Base-by-base conservation (phyloP, 2,329 filamentous ascomycete genomes). In the Colletotrichum truncatum region DNA sequence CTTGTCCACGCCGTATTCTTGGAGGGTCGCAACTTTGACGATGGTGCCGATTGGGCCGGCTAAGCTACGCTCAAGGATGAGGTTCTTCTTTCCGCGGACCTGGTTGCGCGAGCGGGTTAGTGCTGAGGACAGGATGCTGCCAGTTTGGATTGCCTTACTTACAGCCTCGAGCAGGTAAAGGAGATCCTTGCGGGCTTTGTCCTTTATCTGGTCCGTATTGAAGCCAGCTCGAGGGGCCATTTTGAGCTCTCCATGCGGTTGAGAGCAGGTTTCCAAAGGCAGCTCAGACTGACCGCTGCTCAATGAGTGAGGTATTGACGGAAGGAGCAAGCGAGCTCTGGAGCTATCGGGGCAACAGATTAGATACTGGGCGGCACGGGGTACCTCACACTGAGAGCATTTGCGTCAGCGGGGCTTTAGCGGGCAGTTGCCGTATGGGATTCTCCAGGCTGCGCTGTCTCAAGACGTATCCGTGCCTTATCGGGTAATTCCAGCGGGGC, bases 31-130 rank as follows among this genome's bases (percentile, higher is more conserved):
- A 74, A 98, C 97, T 78, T 98, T 98, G 81, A 97, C 93, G 70
- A 99, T 91, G 65, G 95, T 86, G 65, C 94, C 93, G 71, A 99
- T 87, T 28, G 94, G 93, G 23, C 95, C 96, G 70, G 95, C 94
- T 72, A 99, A 86, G 72, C 90, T 91, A 78, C 92, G 93, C 77
- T 98, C 95, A 75, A 99, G 91, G 55, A 99, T 92, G 67, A 99
- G 85, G 75, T 98, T 98, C 86, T 99, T 99, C 88, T 98, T 99
- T 72, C 97, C 97, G 76, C 95, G 93, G 70, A 98, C 93, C 96
- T 99, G 75, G 11, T 38, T 46, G 28, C 48, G 18, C 32, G 32
- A 30, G 28, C 45, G 21, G 23, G 38, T 68, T 38, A 67, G 52
- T 56, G 52, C 39, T 34, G 36, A 65, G 46, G 49, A 25, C 39